These are phyloP conservation scores for Penicillium sp. DNA, from an alignment of 2,329 filamentous ascomycete genomes.

Conservation along the genomic window DNA sequence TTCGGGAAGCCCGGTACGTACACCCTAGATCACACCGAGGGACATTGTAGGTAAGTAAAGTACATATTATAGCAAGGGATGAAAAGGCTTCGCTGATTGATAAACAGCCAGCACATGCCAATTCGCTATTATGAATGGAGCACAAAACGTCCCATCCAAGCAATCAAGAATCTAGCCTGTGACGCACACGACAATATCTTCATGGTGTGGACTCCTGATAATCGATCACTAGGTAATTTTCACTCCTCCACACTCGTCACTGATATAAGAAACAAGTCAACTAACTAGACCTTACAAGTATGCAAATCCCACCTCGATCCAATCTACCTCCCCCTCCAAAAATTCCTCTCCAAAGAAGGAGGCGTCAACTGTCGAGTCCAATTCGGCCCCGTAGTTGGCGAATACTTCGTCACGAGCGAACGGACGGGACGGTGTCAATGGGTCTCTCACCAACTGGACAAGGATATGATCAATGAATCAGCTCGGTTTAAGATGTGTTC, in stretches of 20 bases:
- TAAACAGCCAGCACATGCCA: conserved; percentile 7
- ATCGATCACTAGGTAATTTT: neutral
- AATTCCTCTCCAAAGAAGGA: conserved; percentile 1
- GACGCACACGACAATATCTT: conserved; percentile 12
- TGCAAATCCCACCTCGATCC: neutral
- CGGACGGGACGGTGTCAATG: neutral
- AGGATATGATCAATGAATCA: neutral
- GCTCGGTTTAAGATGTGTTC: conserved; percentile 9
- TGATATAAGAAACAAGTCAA: too few species aligned
- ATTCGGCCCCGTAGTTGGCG: neutral
- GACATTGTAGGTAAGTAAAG: conserved; percentile 7
- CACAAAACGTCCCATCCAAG: neutral
- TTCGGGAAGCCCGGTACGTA: conserved; percentile 15
- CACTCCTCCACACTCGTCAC: neutral
- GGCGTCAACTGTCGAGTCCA: conserved; percentile 2
- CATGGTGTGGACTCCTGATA: conserved; percentile 5
- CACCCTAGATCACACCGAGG: conserved; percentile 9
- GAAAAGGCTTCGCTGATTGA: neutral
- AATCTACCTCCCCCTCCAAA: neutral
- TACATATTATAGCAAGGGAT: neutral
- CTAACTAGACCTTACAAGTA: neutral
- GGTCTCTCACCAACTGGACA: neutral
- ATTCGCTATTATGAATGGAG: conserved; percentile 6
- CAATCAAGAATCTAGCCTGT: conserved; percentile 7
- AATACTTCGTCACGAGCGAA: conserved; percentile 8